Conservation (phyloP, 2,329 filamentous ascomycete species). For the Helotiales sp. region DNA sequence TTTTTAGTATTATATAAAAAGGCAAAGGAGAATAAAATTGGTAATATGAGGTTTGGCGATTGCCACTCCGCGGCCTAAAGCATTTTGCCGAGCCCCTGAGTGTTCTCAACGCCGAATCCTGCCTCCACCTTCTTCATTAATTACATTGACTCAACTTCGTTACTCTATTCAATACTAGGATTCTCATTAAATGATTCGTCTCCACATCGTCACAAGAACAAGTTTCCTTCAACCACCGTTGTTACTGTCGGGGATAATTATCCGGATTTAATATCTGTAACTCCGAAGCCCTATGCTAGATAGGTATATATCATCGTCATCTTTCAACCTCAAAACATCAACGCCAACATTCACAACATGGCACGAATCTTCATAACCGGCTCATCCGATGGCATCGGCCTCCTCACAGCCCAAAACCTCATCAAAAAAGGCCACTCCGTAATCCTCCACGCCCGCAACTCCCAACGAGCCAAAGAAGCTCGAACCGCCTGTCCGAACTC, state of each 20-base stretch:
- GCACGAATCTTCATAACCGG: constrained; percentile 17
- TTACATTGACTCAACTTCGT: too few relatives aligned
- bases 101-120: not conserved
- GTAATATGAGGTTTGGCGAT: not conserved
- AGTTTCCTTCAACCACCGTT: too few relatives aligned
- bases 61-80: not conserved
- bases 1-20: too few relatives aligned
- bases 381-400: constrained; percentile 15
- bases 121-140: too few relatives aligned
- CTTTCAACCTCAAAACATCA: not conserved
- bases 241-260: too few relatives aligned
- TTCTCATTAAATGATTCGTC: too few relatives aligned
- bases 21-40: too few relatives aligned
- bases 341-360: not conserved
- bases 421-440: constrained; percentile 12
- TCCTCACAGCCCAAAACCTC: constrained; percentile 7
- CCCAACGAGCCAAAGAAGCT: constrained; percentile 8
- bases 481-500: not conserved
- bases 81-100: not conserved
- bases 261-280: too few relatives aligned
- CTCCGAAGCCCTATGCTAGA: too few relatives aligned
- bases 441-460: constrained; percentile 13
- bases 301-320: not conserved
- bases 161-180: too few relatives aligned
- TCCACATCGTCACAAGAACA: too few relatives aligned